phyloP scores from a whole-genome alignment of 2,329 filamentous ascomycete species.

The Metarhizium rileyi region DNA sequence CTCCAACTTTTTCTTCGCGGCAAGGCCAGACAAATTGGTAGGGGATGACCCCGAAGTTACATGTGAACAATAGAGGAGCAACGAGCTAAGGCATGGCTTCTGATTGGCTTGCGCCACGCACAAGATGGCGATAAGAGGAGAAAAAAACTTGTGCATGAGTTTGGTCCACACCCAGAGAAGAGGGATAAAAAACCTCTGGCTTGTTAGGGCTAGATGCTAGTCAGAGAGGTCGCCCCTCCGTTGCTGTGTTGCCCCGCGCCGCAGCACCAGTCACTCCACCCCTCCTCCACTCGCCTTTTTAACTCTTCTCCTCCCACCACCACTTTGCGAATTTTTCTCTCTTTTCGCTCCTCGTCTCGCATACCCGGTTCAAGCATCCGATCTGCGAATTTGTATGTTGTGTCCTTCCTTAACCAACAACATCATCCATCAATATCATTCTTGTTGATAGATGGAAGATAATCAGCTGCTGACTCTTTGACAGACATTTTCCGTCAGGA shows the following conservation, averaged over 20 bases:
- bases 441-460: constrained; percentile 1
- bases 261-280: constrained; percentile 19
- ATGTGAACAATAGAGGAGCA: background rate
- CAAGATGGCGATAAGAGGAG: constrained; percentile 5
- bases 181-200: constrained; percentile 17
- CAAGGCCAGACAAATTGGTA: constrained; percentile 1
- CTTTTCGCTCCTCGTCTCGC: constrained; percentile 32
- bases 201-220: constrained; percentile 27
- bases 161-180: background rate
- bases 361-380: constrained; percentile 36
- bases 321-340: constrained; percentile 24
- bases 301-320: constrained; percentile 29
- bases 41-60: background rate
- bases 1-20: background rate
- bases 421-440: background rate
- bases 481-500: constrained; percentile 5
- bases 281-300: constrained; percentile 23
- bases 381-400: constrained; percentile 30
- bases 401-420: constrained; percentile 4
- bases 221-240: background rate
- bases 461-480: constrained; percentile 1
- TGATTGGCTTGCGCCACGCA: constrained; percentile 9
- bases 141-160: constrained; percentile 12
- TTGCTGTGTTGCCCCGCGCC: constrained; percentile 26
- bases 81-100: background rate